phyloP scores from a whole-genome alignment of 768 basidiomycete species.

The Mycena epipterygia region DNA sequence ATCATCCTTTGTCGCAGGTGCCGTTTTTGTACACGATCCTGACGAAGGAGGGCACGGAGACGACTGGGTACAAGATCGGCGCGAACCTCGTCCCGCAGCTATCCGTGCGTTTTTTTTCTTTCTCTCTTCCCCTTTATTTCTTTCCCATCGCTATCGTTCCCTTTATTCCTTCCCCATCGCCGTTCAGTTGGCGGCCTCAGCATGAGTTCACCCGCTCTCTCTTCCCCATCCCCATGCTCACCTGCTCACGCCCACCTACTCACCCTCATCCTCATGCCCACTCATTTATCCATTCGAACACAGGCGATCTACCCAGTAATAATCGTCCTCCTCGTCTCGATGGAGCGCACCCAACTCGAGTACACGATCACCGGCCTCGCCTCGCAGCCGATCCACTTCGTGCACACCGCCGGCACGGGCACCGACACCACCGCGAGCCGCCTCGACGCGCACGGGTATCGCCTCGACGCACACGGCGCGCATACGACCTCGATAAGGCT shows the following conservation, averaged over 20 bases:
- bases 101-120: slow-evolving; percentile 8
- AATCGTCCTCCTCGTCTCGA: slow-evolving; percentile 28
- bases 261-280: not conserved
- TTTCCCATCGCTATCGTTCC: too few species aligned
- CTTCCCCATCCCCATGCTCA: not conserved
- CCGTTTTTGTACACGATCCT: not conserved
- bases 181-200: too few species aligned
- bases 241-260: not conserved
- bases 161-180: too few species aligned
- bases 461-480: too few species aligned
- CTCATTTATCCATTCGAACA: not conserved
- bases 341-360: slow-evolving; percentile 26
- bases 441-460: too few species aligned
- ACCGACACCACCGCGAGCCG: too few species aligned
- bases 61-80: slow-evolving; percentile 8
- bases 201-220: not conserved
- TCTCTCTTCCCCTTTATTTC: not conserved
- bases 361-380: not conserved
- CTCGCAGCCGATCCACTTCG: slow-evolving; percentile 7
- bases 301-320: slow-evolving; percentile 30
- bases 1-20: not conserved
- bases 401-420: too few species aligned
- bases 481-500: too few species aligned
- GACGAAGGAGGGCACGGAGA: not conserved
- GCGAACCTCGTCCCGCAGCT: slow-evolving; percentile 27